Base-by-base conservation (phyloP, 2,329 filamentous ascomycete species). In the Xylariaceae sp. region DNA sequence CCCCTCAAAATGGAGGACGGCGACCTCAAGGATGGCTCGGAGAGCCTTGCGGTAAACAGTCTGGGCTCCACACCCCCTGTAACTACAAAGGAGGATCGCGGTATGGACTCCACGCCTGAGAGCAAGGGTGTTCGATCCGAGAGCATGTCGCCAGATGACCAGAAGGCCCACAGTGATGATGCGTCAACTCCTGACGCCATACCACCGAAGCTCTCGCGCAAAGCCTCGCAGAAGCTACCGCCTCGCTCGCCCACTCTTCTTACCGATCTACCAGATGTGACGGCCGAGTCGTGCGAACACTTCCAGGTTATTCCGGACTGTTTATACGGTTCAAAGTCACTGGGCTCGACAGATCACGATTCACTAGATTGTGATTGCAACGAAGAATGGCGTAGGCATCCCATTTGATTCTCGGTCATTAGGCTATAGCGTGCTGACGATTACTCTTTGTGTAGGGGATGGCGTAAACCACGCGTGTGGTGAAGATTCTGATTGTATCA, bases 401-500 rank as follows among this genome's bases (percentile, higher is more conserved):
- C 57, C 58, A 56, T 63, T 60, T 60, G 39, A 45, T 53, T 57
- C 53, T 64, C 18, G 37, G 45, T 56, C 18, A 23, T 57, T 37
- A 65, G 58, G 59, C 55, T 64, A 58, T 59, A 52, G 57, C 55
- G 57, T 51, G 61, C 66, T 68, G 59, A 67, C 55, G 61, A 37
- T 62, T 66, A 62, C 45, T 18, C 23, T 58, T 58, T 23, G 57
- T 64, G 62, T 44, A 88, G 85, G 76, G 42, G 77, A 85, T 72
- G 82, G 82, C 63, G 73, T 77, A 64, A 99, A 99, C 73, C 76
- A 88, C 75, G 92, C 94, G 53, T 99, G 94, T 74, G 93, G 90
- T 65, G 92, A 97, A 69, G 91, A 97, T 74, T 96, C 92, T 13
- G 93, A 97, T 74, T 99, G 94, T 76, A 99, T 99, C 80, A 99